Conservation (phyloP, 805 yeast species). For the Wickerhamomyces tratensis region DNA sequence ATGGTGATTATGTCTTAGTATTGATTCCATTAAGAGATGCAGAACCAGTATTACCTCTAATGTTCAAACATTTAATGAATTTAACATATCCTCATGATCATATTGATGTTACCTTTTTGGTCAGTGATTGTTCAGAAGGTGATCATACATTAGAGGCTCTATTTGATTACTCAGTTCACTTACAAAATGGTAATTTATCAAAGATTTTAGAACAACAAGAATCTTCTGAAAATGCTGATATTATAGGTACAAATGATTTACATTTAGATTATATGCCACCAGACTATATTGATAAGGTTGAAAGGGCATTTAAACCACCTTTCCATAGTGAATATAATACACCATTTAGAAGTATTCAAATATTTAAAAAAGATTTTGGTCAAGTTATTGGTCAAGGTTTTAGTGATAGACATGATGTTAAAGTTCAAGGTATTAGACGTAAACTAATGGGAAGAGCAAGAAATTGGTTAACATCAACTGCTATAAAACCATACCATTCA, state of each 20-base stretch:
- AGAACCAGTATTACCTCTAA: slow-evolving; percentile 64
- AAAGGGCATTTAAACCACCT: slow-evolving; percentile 54
- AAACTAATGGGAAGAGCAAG: slow-evolving; percentile 83
- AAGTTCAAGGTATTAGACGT: slow-evolving; percentile 77
- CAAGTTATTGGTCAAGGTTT: slow-evolving; percentile 81
- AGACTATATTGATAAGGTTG: slow-evolving; percentile 46
- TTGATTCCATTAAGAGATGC: slow-evolving; percentile 77
- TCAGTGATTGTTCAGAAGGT: slow-evolving; percentile 63
- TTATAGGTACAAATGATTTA: slow-evolving; percentile 45
- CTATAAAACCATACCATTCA: slow-evolving; percentile 74
- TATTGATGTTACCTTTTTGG: slow-evolving; percentile 73
- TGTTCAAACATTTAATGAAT: slow-evolving; percentile 80
- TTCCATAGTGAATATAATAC: slow-evolving; percentile 50
- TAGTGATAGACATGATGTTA: slow-evolving; percentile 74
- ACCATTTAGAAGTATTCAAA: slow-evolving; percentile 73
- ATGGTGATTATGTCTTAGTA: slow-evolving; percentile 57
- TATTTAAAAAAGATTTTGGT: slow-evolving; percentile 77
- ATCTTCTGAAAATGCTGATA: slow-evolving; percentile 22
- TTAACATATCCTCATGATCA: slow-evolving; percentile 74
- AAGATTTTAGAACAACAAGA: slow-evolving; percentile 35
- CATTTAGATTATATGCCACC: slow-evolving; percentile 65
- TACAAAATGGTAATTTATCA: slow-evolving; percentile 63
- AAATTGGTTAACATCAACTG: slow-evolving; percentile 70
- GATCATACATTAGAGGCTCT: slow-evolving; percentile 61
- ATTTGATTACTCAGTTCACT: slow-evolving; percentile 51